These are phyloP conservation scores for Tolypocladium inflatum DNA, from an alignment of 2,329 filamentous ascomycete genomes.

Conservation along the genomic window DNA sequence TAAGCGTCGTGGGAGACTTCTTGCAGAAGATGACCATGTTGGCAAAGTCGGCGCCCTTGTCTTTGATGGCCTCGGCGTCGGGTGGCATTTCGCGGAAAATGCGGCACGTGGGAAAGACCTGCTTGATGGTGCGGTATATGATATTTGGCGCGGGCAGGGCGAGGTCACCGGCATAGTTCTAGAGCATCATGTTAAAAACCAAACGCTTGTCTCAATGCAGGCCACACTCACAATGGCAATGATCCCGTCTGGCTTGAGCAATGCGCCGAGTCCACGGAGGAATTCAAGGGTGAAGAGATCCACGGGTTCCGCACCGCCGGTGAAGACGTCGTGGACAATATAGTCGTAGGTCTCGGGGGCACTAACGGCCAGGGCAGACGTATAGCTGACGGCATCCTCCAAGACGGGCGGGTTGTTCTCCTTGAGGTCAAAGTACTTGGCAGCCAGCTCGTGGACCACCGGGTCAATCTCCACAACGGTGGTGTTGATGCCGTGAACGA, in stretches of 20 bases:
- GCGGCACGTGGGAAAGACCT: conserved; percentile 81
- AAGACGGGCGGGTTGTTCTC: conserved; percentile 71
- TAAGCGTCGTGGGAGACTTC: conserved; percentile 44
- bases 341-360: conserved; percentile 62
- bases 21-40: conserved; percentile 96
- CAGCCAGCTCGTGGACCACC: conserved; percentile 73
- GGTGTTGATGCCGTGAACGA: conserved; percentile 81
- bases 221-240: conserved; percentile 67
- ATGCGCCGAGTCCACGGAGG: conserved; percentile 55
- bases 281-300: conserved; percentile 84
- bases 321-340: conserved; percentile 96
- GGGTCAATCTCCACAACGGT: conserved; percentile 95
- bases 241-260: conserved; percentile 70
- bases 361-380: conserved; percentile 32
- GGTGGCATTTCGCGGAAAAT: conserved; percentile 72
- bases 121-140: conserved; percentile 71
- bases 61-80: conserved; percentile 35
- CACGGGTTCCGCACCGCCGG: conserved; percentile 85
- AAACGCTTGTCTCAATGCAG: neutral
- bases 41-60: conserved; percentile 61
- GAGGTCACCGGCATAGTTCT: conserved; percentile 95
- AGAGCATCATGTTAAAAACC: neutral
- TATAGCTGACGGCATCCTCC: conserved; percentile 70
- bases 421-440: conserved; percentile 72
- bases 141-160: conserved; percentile 65